Evolutionary conservation across 345 rosid genomes (phyloP), one percentile per base, ranked within the genome.

Genomic region (Reutealis trisperma): DNA sequence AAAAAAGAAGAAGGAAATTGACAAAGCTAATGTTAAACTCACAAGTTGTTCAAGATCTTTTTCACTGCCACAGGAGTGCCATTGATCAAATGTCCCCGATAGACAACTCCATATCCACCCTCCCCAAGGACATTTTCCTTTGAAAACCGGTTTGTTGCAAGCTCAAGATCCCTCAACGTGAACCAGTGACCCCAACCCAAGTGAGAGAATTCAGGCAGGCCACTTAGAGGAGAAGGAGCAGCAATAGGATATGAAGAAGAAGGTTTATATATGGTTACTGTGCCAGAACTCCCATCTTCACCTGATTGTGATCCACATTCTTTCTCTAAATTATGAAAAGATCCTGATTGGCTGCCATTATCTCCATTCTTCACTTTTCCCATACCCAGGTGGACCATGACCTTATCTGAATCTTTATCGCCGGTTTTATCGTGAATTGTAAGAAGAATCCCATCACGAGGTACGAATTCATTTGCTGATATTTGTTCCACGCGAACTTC

Each of bases 181-280:
- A 92, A 92, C 97, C 97, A 92, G 79, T 92, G 97, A 73, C 97
- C 97, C 97, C 97, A 92, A 32, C 94, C 97, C 77, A 92, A 79
- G 61, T 90, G 91, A 27, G 97, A 92, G 81, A 92, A 90, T 75
- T 92, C 93, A 18, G 97, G 97, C 67, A 92, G 82, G 51, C 94
- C 97, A 73, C 55, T 61, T 37, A 92, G 73, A 70, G 94, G 94
- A 73, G 96, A 89, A 82, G 92, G 91, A 80, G 97, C 89, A 19
- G 94, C 85, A 34, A 86, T 78, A 25, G 89, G 90, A 83, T 89
- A 75, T 8, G 92, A 90, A 52, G 99, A 93, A 67, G 92, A 89
- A 76, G 96, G 90, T 76, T 85, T 83, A 71, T 87, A 81, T 54
- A 78, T 54, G 21, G 85, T 82, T 41, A 80, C 85, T 32, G 74